Base-by-base conservation (phyloP, 371 early-diverging fungal species). In the Actinomortierella wolfii region DNA sequence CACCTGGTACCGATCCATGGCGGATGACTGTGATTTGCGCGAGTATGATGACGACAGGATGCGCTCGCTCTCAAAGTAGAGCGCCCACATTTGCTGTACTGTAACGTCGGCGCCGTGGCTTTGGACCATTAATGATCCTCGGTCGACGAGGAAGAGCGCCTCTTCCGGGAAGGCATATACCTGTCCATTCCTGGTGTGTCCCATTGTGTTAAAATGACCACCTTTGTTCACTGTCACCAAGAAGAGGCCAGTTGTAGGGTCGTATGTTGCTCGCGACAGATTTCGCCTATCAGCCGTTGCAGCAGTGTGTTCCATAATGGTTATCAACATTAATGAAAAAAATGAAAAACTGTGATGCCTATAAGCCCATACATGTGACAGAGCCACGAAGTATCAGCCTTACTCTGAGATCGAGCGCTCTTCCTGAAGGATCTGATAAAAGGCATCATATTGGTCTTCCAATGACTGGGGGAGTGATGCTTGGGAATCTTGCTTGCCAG, bases 71-170 rank as follows among this genome's bases (percentile, higher is more conserved):
- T 34, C 34, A 34, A 66, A 53, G 41, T 56, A 73, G 14, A 62
- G 18, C 8, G 48, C 56, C 73, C 73, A 73, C 54, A 66, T 56
- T 28, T 73, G 66, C 28, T 73, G 73, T 2, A 73, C 59, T 17
- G 50, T 56, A 39, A 73, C 54, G 5, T 61, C 54, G 21, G 44
- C 43, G 11, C 73, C 67, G 6, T 48, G 49, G 43, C 62, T 59
- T 2, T 73, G 62, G 4, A 58, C 56, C 24, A 67, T 26, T 0
- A 85, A 52, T 2, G 78, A 80, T 14, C 77, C 76, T 44, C 83
- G 76, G 43, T 78, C 78, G 11, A 83, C 60, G 25, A 85, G 61
- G 69, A 79, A 85, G 7, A 83, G 82, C 0, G 85, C 83, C 55
- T 85, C 85, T 47, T 85, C 85, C 0, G 73, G 78, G 49, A 75